Evolutionary conservation across 176 grass and related monocot species (phyloP), one percentile per base, ranked within the genome.

Genomic region (Pontederia paniculata): DNA sequence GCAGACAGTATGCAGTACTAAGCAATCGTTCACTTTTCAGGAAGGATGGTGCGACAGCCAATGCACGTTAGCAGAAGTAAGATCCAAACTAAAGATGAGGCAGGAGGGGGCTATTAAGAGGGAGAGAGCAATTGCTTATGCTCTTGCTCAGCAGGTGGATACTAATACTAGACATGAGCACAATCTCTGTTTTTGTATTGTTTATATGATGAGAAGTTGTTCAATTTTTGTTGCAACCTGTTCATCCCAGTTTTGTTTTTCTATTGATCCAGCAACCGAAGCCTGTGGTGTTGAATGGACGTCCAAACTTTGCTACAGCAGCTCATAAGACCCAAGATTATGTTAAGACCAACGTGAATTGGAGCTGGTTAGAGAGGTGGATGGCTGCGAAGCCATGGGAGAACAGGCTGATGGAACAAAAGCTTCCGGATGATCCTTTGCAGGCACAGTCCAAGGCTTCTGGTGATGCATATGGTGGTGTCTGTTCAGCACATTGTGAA

Each of bases 31-130:
- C 45, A 1, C 66, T 65, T 57, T 78, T 10, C 56, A 96, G 90
- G 74, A 70, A 37, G 82, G 85, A 70, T 96, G 90, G 90, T 96
- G 90, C 64, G 74, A 83, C 50, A 83, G 76, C 58, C 85, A 66
- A 64, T 82, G 85, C 43, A 96, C 79, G 54, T 31, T 83, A 18
- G 79, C 80, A 54, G 90, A 86, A 54, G 21, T 96, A 9, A 83
- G 47, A 77, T 56, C 85, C 55, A 89, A 86, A 66, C 65, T 89
- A 28, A 73, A 89, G 10, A 77, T 89, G 82, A 96, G 79, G 73
- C 82, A 80, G 37, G 79, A 86, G 61, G 90, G 82, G 67, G 82
- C 76, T 9, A 68, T 86, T 12, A 96, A 81, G 59, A 83, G 85
- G 74, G 90, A 89, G 19, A 83, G 85, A 43, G 79, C 82, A 8